A percentile compares a stretch with the other conserved stretches of the same genome.
Evolutionary conservation across 176 grass and related monocot genomes (phyloP).

Genomic region (Pharus latifolius): DNA sequence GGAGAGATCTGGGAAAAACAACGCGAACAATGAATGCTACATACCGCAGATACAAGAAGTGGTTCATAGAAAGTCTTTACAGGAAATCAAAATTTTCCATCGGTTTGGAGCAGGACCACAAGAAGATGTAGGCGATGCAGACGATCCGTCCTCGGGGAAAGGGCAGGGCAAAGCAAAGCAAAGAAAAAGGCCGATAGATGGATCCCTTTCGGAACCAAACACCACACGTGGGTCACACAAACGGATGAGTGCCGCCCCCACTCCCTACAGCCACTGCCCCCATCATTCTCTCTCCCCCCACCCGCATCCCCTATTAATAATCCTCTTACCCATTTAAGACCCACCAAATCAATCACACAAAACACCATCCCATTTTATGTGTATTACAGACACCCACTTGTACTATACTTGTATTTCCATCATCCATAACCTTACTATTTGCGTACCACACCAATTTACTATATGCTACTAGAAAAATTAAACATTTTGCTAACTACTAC

Average conservation of each 20-base stretch:
- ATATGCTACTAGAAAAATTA: too few species aligned
- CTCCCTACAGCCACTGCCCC: not conserved
- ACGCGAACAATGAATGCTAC: too few species aligned
- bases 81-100: too few species aligned
- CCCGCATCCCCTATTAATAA: not conserved
- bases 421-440: too few species aligned
- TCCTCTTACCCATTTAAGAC: not conserved
- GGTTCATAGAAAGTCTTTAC: too few species aligned
- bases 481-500: too few species aligned
- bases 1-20: too few species aligned
- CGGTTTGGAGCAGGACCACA: not conserved
- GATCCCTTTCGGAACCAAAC: not conserved
- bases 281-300: constrained; percentile 22
- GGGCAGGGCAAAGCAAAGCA: not conserved
- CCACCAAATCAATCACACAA: not conserved
- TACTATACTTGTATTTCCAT: too few species aligned
- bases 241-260: constrained; percentile 12
- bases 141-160: not conserved
- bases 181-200: too few species aligned
- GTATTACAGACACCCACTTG: not conserved
- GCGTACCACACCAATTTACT: too few species aligned
- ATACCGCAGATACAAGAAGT: too few species aligned
- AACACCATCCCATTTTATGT: not conserved
- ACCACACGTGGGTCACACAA: constrained; percentile 39
- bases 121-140: not conserved